Evolutionary conservation across 1,284 basidiomycete species (phyloP).

Genomic region (Pseudozyma pruni): DNA sequence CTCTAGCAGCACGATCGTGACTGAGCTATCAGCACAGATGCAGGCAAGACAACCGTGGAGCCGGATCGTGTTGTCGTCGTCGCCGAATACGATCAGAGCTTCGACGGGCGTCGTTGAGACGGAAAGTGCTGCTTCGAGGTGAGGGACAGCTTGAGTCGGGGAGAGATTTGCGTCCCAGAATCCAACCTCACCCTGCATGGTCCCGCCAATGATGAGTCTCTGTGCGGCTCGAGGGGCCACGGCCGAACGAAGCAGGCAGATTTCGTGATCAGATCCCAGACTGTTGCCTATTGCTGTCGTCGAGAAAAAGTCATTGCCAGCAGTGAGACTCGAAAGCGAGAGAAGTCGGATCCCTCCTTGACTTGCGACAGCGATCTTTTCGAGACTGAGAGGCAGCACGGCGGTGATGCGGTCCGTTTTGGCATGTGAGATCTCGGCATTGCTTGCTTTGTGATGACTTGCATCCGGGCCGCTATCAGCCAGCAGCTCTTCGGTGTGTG

Average conservation of each 20-base stretch:
- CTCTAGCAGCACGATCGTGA: slow-evolving; percentile 81
- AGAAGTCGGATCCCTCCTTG: slow-evolving; percentile 17
- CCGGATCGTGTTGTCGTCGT: slow-evolving; percentile 72
- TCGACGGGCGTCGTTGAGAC: slow-evolving; percentile 76
- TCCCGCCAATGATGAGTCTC: slow-evolving; percentile 49
- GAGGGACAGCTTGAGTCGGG: slow-evolving; percentile 66
- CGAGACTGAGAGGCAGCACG: slow-evolving; percentile 40
- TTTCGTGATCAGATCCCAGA: slow-evolving; percentile 17
- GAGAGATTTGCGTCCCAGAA: slow-evolving; percentile 65
- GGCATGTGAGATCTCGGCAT: no score
- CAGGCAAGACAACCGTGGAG: slow-evolving; percentile 79
- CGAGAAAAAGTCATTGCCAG: not conserved
- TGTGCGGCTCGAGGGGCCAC: slow-evolving; percentile 35
- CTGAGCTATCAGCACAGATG: slow-evolving; percentile 81
- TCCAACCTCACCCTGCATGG: slow-evolving; percentile 52
- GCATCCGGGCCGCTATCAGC: not conserved
- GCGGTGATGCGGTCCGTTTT: slow-evolving; percentile 23
- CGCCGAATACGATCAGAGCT: slow-evolving; percentile 73
- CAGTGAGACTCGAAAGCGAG: slow-evolving; percentile 18
- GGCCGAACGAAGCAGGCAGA: slow-evolving; percentile 41
- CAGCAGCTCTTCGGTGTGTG: slow-evolving; percentile 16
- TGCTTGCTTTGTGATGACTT: no score
- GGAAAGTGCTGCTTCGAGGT: slow-evolving; percentile 76
- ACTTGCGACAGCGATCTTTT: slow-evolving; percentile 29
- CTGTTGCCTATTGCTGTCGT: slow-evolving; percentile 3